Percentiles rank a stretch among this genome's conserved stretches.
Conservation (phyloP, 805 yeast species). For the Grigorovia humatica region DNA sequence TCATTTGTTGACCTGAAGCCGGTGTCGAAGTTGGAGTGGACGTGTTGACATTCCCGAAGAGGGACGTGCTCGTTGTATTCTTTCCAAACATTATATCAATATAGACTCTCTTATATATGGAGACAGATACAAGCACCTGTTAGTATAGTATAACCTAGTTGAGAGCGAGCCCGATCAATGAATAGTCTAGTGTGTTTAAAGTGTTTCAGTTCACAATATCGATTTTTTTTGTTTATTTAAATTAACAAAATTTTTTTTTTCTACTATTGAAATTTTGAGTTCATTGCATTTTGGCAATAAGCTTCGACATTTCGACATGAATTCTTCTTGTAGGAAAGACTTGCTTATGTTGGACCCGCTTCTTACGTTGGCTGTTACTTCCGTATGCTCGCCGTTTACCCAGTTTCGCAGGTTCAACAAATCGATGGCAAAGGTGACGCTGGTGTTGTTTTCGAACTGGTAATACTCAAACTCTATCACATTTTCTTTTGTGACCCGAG, state of each 20-base stretch:
- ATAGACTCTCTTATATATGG: neutral
- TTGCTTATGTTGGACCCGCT: neutral
- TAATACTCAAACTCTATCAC: neutral
- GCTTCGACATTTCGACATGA: neutral
- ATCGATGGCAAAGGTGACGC: neutral
- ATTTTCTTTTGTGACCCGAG: neutral
- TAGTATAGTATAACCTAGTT: neutral
- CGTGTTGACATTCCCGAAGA: conserved; percentile 22
- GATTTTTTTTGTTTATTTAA: neutral
- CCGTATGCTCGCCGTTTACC: neutral
- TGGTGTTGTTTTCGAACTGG: neutral
- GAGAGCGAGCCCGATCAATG: neutral
- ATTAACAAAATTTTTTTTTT: too few relatives aligned
- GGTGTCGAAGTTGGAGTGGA: conserved; percentile 29
- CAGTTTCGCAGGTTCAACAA: neutral
- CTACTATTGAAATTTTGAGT: neutral
- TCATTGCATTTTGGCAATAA: neutral
- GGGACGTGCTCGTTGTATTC: conserved; percentile 15
- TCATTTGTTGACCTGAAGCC: conserved; percentile 11
- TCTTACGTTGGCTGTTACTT: neutral
- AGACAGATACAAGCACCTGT: neutral
- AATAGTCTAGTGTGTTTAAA: neutral
- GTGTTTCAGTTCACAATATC: neutral
- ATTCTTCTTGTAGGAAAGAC: neutral
- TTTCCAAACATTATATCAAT: conserved; percentile 6